Percentiles rank a stretch among this genome's conserved stretches.
These are phyloP conservation scores for Tetradesmus obliquus DNA, from an alignment of 139 green algal genomes.

Conservation along the genomic window DNA sequence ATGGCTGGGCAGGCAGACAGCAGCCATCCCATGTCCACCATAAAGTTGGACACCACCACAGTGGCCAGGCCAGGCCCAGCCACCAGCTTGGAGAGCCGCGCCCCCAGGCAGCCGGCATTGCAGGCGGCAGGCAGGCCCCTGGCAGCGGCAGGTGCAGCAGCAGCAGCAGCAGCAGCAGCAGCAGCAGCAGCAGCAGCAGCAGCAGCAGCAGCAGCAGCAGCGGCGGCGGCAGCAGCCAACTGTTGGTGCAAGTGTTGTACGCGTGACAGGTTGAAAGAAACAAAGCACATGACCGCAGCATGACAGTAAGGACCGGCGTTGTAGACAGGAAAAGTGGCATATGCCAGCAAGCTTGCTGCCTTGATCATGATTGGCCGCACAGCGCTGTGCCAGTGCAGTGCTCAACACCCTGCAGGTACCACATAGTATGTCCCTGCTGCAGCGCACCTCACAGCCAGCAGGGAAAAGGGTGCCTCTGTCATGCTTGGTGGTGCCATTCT, in stretches of 20 bases:
- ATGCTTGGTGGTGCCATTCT: background rate
- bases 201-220: no score
- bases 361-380: no score
- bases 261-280: no score
- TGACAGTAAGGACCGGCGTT: no score
- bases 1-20: conserved; percentile 70
- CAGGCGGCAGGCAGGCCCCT: conserved; percentile 43
- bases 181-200: background rate
- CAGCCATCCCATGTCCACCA: conserved; percentile 83
- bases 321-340: no score
- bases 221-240: background rate
- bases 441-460: conserved; percentile 30
- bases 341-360: no score
- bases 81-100: conserved; percentile 55
- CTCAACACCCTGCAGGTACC: background rate
- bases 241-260: no score
- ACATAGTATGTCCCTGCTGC: background rate
- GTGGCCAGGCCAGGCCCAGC: conserved; percentile 44
- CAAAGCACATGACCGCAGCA: no score
- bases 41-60: conserved; percentile 77
- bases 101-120: conserved; percentile 64
- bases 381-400: conserved; percentile 42
- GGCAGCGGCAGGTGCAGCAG: background rate
- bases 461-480: background rate
- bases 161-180: background rate